These are phyloP conservation scores for Claviceps africana DNA, from an alignment of 2,329 filamentous ascomycete species.

Conservation along the genomic window DNA sequence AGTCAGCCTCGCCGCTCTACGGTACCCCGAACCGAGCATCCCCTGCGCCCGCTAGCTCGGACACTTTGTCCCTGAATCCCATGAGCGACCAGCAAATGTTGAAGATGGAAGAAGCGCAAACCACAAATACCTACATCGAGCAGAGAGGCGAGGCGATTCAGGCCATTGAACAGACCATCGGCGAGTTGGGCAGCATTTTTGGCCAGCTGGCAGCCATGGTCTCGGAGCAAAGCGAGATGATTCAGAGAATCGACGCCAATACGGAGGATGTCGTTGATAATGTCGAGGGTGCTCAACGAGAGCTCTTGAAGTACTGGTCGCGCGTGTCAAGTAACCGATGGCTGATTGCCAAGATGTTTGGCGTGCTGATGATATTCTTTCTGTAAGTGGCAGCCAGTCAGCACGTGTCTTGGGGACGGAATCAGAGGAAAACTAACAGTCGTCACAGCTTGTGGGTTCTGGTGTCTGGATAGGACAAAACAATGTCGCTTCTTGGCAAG, in stretches of 20 bases:
- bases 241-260: constrained; percentile 92
- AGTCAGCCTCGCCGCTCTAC: constrained; percentile 77
- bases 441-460: constrained; percentile 24
- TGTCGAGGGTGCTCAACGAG: constrained; percentile 88
- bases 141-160: constrained; percentile 93
- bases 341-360: constrained; percentile 68
- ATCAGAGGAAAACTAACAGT: not conserved
- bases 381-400: constrained; percentile 29
- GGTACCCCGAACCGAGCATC: constrained; percentile 57
- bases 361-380: constrained; percentile 91
- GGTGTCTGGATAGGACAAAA: constrained; percentile 21
- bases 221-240: constrained; percentile 93
- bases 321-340: constrained; percentile 89
- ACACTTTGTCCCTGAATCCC: constrained; percentile 74
- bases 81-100: constrained; percentile 73
- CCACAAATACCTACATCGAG: constrained; percentile 78
- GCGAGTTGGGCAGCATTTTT: constrained; percentile 80
- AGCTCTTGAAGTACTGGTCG: constrained; percentile 94
- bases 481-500: not conserved
- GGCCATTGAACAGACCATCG: constrained; percentile 89
- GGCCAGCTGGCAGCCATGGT: constrained; percentile 94
- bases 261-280: constrained; percentile 97
- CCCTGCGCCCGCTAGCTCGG: constrained; percentile 50
- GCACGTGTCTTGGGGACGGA: not conserved
- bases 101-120: constrained; percentile 81